These are phyloP conservation scores for Kondoa malvinella DNA, from an alignment of 768 basidiomycete genomes.

Conservation along the genomic window DNA sequence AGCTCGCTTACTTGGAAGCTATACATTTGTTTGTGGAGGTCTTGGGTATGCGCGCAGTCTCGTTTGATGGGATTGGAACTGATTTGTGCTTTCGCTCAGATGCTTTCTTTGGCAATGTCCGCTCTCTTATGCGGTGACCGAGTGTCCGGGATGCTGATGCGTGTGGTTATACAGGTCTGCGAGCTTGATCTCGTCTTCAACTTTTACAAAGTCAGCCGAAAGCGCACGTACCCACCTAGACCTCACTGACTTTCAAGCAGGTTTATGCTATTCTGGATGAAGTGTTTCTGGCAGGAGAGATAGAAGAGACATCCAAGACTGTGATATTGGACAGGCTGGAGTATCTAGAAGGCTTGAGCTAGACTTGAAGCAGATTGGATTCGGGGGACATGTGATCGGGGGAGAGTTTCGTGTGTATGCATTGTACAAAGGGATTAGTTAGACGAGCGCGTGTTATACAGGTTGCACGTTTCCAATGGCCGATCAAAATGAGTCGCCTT, in stretches of 20 bases:
- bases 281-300: conserved; percentile 92
- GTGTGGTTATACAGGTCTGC: conserved; percentile 2
- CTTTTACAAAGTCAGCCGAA: conserved; percentile 69
- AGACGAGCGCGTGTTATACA: neutral
- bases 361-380: neutral
- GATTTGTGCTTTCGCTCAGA: conserved; percentile 38
- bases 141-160: neutral
- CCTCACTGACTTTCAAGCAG: conserved; percentile 33
- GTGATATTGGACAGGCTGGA: conserved; percentile 81
- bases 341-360: conserved; percentile 57
- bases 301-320: conserved; percentile 94
- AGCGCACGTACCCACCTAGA: neutral
- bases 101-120: conserved; percentile 97
- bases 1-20: conserved; percentile 88
- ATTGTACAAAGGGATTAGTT: neutral
- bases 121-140: conserved; percentile 39
- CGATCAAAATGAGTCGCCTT: conserved; percentile 41
- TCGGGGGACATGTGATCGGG: neutral
- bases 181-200: conserved; percentile 86
- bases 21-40: conserved; percentile 98
- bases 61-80: neutral
- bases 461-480: neutral
- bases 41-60: conserved; percentile 54
- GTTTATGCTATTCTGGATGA: conserved; percentile 98
- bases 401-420: neutral